Percentiles rank a stretch among this genome's conserved stretches.
Evolutionary conservation across 306 rosid species (phyloP).

Genomic region (Pachyrhizus erosus): DNA sequence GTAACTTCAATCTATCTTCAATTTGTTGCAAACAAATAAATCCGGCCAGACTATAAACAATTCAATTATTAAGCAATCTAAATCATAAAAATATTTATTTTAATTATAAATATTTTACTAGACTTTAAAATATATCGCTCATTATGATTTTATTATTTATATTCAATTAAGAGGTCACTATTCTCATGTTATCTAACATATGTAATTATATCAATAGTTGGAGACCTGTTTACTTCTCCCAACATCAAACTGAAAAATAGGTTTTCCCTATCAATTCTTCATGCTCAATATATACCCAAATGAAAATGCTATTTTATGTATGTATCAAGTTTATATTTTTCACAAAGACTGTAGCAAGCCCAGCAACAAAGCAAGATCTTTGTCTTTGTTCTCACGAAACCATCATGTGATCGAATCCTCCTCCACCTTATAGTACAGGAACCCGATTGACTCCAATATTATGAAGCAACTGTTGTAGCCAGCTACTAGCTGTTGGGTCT

Average conservation of each 20-base stretch:
- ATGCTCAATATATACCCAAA: background rate
- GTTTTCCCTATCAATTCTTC: background rate
- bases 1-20: background rate
- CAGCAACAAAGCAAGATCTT: conserved; percentile 10
- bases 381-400: conserved; percentile 32
- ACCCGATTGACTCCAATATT: conserved; percentile 61
- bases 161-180: background rate
- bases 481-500: conserved; percentile 75
- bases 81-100: background rate
- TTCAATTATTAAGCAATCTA: too few species aligned
- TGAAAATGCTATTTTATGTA: background rate
- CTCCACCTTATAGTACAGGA: conserved; percentile 59
- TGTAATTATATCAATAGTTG: background rate
- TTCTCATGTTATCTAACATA: background rate
- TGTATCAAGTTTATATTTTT: background rate
- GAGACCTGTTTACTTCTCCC: background rate
- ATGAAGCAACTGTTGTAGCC: conserved; percentile 75
- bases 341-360: background rate
- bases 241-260: background rate
- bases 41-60: background rate
- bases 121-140: background rate
- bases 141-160: background rate
- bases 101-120: background rate
- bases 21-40: background rate
- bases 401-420: conserved; percentile 66